Evolutionary conservation across 768 basidiomycete genomes (phyloP), one percentile per base, ranked within the genome.

Genomic region (Pilatotrama ljubarskyi): DNA sequence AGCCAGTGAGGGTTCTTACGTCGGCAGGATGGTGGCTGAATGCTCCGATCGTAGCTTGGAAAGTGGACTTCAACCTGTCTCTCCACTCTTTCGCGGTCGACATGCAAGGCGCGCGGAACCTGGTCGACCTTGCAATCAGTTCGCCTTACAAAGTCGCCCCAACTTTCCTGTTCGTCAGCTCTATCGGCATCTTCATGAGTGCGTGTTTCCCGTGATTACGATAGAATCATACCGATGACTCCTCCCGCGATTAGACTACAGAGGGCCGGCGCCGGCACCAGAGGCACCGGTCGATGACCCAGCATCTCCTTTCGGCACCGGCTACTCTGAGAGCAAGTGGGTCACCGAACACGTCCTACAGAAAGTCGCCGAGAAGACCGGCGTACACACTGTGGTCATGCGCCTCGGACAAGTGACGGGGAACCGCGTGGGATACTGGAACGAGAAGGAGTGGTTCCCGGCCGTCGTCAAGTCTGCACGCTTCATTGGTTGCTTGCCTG

Each of bases 1-100:
- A 10, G 55, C 20, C n/a, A n/a, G n/a, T n/a, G n/a, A n/a, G n/a
- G n/a, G n/a, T n/a, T n/a, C n/a, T n/a, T n/a, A n/a, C n/a, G n/a
- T n/a, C n/a, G n/a, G n/a, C n/a, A n/a, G n/a, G 10, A n/a, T 10
- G 2, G 2, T 50, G 10, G 18, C 44, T 55, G 6, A 41, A n/a
- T 6, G 7, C 41, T 52, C 35, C 58, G 7, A 5, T 1, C 18
- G 10, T 35, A 67, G 78, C 75, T 0, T 80, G 77, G 79, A 60
- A 71, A 18, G 67, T 81, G 6, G 70, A 82, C 51, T 80, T 80
- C 62, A 80, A 81, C 46, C 55, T 75, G 1, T 68, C 74, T 0
- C 62, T 80, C 1, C 32, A 59, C 0, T 78, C 78, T 2, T 79
- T 75, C 60, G 76, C 78, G 44, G 58, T 70, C 0, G 70, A 75